Evolutionary conservation across 345 rosid species (phyloP).

Genomic region (Stellera chamaejasme): DNA sequence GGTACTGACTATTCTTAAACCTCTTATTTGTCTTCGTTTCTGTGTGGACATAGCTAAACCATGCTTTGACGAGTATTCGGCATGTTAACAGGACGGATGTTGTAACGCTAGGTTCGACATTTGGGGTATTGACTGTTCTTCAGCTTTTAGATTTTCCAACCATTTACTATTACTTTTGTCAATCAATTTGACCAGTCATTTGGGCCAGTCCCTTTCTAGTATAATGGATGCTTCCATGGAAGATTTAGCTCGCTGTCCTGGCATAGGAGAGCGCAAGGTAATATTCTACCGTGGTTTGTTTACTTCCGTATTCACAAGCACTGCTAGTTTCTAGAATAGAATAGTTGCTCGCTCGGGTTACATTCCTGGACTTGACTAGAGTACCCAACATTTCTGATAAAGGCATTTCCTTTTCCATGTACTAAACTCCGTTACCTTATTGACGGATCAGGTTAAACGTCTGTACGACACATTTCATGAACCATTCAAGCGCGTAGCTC

Average conservation of each 20-base stretch:
- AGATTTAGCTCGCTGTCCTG: conserved; percentile 91
- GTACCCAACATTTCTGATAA: neutral
- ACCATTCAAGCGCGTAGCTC: conserved; percentile 71
- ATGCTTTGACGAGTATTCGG: conserved; percentile 71
- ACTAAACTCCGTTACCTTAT: neutral
- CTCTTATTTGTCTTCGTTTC: conserved; percentile 5
- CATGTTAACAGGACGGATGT: conserved; percentile 92
- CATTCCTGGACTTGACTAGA: neutral
- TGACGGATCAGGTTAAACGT: conserved; percentile 59
- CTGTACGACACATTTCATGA: conserved; percentile 89
- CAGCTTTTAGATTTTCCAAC: neutral
- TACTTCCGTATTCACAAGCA: too few relatives aligned
- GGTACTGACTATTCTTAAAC: conserved; percentile 7
- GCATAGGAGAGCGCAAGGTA: conserved; percentile 95
- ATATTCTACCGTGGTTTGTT: neutral
- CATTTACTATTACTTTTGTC: neutral
- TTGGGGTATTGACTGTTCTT: conserved; percentile 46
- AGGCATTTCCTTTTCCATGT: neutral
- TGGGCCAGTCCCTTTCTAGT: conserved; percentile 67
- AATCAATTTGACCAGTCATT: conserved; percentile 1
- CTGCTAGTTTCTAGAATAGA: too few relatives aligned
- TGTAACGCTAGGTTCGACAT: conserved; percentile 92
- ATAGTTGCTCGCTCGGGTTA: neutral
- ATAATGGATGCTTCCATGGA: conserved; percentile 94
- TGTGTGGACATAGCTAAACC: conserved; percentile 42